Evolutionary conservation across 2,329 filamentous ascomycete species (phyloP).

Genomic region (Dothideomycetes sp.): DNA sequence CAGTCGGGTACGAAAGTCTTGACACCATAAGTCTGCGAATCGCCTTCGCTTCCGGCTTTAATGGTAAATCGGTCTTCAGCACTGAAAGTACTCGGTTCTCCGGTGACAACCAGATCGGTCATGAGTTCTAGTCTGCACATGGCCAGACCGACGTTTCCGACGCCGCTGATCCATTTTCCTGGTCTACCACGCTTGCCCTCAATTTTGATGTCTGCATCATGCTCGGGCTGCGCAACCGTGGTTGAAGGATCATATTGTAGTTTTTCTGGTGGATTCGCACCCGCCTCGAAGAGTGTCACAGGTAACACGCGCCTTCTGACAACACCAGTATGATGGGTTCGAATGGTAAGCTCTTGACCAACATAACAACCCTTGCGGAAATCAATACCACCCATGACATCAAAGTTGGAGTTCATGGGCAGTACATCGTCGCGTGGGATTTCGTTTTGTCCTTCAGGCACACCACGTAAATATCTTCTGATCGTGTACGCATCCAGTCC

Average conservation of each 20-base stretch:
- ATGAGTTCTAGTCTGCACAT: slow-evolving; percentile 84
- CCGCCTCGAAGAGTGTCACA: slow-evolving; percentile 57
- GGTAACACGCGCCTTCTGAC: slow-evolving; percentile 85
- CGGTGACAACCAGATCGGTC: slow-evolving; percentile 68
- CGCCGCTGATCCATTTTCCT: slow-evolving; percentile 69
- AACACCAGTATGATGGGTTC: slow-evolving; percentile 88
- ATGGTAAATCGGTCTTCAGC: slow-evolving; percentile 45
- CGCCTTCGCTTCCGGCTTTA: slow-evolving; percentile 14
- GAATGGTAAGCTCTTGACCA: slow-evolving; percentile 91
- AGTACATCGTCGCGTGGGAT: slow-evolving; percentile 62
- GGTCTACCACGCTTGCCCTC: slow-evolving; percentile 47
- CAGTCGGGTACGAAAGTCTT: slow-evolving; percentile 71
- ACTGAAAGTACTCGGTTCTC: slow-evolving; percentile 52
- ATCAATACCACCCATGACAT: slow-evolving; percentile 75
- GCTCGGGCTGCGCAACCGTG: slow-evolving; percentile 23
- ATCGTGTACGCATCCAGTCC: slow-evolving; percentile 53
- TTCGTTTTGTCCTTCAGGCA: slow-evolving; percentile 78
- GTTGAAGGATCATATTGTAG: slow-evolving; percentile 40
- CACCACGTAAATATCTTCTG: slow-evolving; percentile 67
- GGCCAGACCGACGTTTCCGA: slow-evolving; percentile 80
- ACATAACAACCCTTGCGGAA: slow-evolving; percentile 96
- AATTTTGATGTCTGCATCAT: slow-evolving; percentile 44
- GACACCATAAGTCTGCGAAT: slow-evolving; percentile 25
- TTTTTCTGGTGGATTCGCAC: slow-evolving; percentile 29
- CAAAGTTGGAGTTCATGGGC: slow-evolving; percentile 83